Percentiles rank a stretch among this genome's conserved stretches.
phyloP scores from a whole-genome alignment of 371 early-diverging fungal genomes.

The Mucor lusitanicus region DNA sequence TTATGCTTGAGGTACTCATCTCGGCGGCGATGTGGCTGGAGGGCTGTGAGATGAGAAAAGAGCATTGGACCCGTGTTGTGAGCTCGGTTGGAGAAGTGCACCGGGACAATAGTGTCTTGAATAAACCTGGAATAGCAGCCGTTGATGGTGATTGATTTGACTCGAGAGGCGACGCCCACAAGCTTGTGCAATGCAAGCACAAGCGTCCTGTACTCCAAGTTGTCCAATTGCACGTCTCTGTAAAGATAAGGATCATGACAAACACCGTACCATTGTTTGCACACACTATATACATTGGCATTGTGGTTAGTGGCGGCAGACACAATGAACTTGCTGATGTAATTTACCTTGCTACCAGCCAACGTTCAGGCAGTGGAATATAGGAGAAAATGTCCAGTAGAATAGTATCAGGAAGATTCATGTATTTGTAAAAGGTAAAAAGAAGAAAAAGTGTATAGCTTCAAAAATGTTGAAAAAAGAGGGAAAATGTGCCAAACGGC shows the following conservation, averaged over 20 bases:
- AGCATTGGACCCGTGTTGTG: slow-evolving; percentile 14
- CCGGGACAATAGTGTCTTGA: slow-evolving; percentile 42
- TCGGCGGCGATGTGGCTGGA: slow-evolving; percentile 40
- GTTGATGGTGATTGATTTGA: slow-evolving; percentile 39
- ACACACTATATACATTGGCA: slow-evolving; percentile 25
- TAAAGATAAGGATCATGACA: slow-evolving; percentile 45
- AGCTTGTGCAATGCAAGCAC: slow-evolving; percentile 39
- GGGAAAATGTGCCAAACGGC: neutral
- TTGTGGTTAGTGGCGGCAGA: neutral
- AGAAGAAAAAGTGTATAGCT: neutral
- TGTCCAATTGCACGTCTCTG: slow-evolving; percentile 36
- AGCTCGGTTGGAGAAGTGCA: slow-evolving; percentile 26
- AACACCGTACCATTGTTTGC: slow-evolving; percentile 34
- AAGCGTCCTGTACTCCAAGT: slow-evolving; percentile 45
- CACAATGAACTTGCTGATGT: neutral
- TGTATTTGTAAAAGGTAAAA: neutral
- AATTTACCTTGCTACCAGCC: slow-evolving; percentile 15
- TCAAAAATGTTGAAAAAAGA: neutral
- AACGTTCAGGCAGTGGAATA: slow-evolving; percentile 17
- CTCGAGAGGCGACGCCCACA: slow-evolving; percentile 29
- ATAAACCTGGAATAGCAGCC: slow-evolving; percentile 49
- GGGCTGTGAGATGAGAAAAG: slow-evolving; percentile 42
- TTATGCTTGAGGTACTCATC: slow-evolving; percentile 46
- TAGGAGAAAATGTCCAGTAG: slow-evolving; percentile 19
- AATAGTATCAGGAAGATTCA: slow-evolving; percentile 16